Evolutionary conservation across 2,329 filamentous ascomycete species (phyloP).

Genomic region (Verticillium nonalfalfae): DNA sequence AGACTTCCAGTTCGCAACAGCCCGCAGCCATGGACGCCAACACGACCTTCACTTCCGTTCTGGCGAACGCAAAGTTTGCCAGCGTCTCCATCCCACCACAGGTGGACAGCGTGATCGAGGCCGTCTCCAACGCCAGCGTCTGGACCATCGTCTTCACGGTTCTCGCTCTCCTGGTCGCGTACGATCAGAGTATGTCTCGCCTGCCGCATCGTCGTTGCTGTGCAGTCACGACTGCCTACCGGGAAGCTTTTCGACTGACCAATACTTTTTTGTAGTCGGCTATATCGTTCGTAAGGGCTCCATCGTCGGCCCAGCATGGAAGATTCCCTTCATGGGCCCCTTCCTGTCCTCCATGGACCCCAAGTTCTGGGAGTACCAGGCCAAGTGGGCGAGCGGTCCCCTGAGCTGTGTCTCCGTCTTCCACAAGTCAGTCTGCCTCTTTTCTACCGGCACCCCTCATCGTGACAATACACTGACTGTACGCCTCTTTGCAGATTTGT

Average conservation of each 20-base stretch:
- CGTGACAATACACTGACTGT: constrained; percentile 2
- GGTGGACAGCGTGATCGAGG: constrained; percentile 48
- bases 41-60: constrained; percentile 62
- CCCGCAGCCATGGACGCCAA: constrained; percentile 46
- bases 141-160: constrained; percentile 63
- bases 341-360: constrained; percentile 90
- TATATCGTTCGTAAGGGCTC: constrained; percentile 71
- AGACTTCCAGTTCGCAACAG: background rate
- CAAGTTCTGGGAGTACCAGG: constrained; percentile 84
- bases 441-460: background rate
- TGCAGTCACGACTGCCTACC: background rate
- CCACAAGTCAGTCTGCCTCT: constrained; percentile 69
- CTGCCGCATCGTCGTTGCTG: background rate
- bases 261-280: constrained; percentile 48
- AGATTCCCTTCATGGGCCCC: constrained; percentile 86
- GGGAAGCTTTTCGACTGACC: constrained; percentile 1
- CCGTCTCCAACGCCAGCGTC: constrained; percentile 46
- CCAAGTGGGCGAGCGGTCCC: constrained; percentile 85
- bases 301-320: constrained; percentile 69
- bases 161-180: constrained; percentile 65
- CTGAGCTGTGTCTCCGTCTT: constrained; percentile 98
- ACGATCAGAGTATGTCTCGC: constrained; percentile 75
- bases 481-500: constrained; percentile 62
- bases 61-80: constrained; percentile 53
- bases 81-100: constrained; percentile 46